Base-by-base conservation (phyloP, 2,329 filamentous ascomycete genomes). In the Monascus ruber region DNA sequence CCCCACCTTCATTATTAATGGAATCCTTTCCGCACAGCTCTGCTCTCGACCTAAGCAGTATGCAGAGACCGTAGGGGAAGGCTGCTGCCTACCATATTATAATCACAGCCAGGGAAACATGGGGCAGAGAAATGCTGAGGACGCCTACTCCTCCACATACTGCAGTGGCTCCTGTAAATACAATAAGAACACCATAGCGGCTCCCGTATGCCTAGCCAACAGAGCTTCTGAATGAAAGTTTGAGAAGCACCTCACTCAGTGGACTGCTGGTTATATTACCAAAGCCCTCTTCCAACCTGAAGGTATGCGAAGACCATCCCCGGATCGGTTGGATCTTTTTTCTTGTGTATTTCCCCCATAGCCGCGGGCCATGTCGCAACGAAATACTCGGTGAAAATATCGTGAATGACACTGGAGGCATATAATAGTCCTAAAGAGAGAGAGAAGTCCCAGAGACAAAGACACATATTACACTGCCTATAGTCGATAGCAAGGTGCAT, bases 211-310 rank as follows among this genome's bases (percentile, higher is more conserved):
- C 51, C 10, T 41, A 35, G 2, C 45, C 48, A 24, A 42, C 35
- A 4, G 35, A 46, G 24, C 45, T 33, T 46, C 48, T 49, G 5
- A 32, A 26, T 29, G 45, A 48, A 9, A 39, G 46, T 10, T 42
- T 36, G 1, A 58, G 11, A 34, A 60, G 52, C 25, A 59, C 58
- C 48, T 73, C 70, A 35, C 70, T 73, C 33, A 75, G 50, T 0
- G 72, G 72, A 3, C 72, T 72, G 42, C 62, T 66, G 6, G 67
- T 62, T 6, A 76, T 54, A 49, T 68, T 70, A 3, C 72, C 71
- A 17, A 17, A 74, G 60, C 0, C 72, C 72, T 34, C 70, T 68
- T 0, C 71, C 71, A 6, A 65, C 65, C 6, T 64, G 63, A 38
- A 74, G 55, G 9, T 67, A 59, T 0, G 63, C 65, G 41, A 74